phyloP scores from a whole-genome alignment of 768 basidiomycete species.

The Dentipellis sp. region DNA sequence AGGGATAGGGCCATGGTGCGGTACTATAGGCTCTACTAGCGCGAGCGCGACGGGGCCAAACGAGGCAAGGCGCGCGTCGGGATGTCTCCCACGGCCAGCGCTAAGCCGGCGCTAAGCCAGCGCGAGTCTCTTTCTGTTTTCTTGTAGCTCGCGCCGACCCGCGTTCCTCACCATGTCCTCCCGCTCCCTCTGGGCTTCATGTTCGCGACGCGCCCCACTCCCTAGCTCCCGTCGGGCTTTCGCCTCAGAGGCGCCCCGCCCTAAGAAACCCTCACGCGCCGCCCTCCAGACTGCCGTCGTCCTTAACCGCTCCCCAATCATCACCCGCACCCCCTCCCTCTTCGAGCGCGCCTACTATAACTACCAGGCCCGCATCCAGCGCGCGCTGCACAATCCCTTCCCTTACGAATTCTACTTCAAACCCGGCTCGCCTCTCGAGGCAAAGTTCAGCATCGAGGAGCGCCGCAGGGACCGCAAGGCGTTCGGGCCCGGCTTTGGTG shows the following conservation, averaged over 20 bases:
- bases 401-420: conserved; percentile 92
- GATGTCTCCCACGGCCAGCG: too few species aligned
- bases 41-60: too few species aligned
- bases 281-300: conserved; percentile 54
- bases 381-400: conserved; percentile 82
- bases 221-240: too few species aligned
- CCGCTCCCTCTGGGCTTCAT: too few species aligned
- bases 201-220: too few species aligned
- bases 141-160: too few species aligned
- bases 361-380: conserved; percentile 77
- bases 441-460: conserved; percentile 71
- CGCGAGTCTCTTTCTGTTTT: too few species aligned
- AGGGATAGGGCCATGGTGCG: conserved; percentile 66
- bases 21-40: too few species aligned
- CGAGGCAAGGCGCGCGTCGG: too few species aligned
- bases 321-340: conserved; percentile 59
- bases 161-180: too few species aligned
- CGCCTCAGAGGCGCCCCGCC: too few species aligned
- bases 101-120: too few species aligned
- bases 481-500: conserved; percentile 58
- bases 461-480: conserved; percentile 59
- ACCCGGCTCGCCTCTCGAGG: conserved; percentile 77
- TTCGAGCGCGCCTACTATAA: conserved; percentile 78
- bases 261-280: conserved; percentile 9
- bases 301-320: conserved; percentile 67